A percentile compares a stretch with the other conserved stretches of the same genome.
phyloP scores from a whole-genome alignment of 257 asterid species.

The Linderniella brevidens region DNA sequence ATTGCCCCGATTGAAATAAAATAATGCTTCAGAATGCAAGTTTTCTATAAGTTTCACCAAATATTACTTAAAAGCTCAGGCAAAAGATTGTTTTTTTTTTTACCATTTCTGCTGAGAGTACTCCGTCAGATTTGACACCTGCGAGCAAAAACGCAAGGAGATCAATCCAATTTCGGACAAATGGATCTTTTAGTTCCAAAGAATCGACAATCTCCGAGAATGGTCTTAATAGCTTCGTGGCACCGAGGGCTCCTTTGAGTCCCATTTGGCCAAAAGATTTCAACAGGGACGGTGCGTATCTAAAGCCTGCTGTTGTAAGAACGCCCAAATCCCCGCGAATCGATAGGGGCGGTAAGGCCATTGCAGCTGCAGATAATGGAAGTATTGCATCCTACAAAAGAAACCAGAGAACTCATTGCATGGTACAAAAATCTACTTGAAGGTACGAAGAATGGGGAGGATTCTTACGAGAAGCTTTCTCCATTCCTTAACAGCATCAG shows the following conservation, averaged over 20 bases:
- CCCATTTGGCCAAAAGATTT: constrained; percentile 94
- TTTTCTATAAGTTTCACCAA: too few relatives aligned
- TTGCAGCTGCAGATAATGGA: constrained; percentile 82
- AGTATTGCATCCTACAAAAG: constrained; percentile 60
- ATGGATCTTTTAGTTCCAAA: constrained; percentile 62
- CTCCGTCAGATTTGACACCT: constrained; percentile 83
- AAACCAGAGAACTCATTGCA: background rate
- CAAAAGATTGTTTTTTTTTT: constrained; percentile 12
- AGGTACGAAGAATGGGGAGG: constrained; percentile 6
- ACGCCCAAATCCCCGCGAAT: constrained; percentile 87
- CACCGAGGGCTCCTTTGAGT: constrained; percentile 79
- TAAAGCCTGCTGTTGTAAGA: constrained; percentile 76
- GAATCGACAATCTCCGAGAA: constrained; percentile 73
- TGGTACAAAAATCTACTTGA: constrained; percentile 1
- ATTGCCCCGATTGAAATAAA: too few relatives aligned
- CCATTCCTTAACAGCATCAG: constrained; percentile 80
- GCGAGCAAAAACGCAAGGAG: constrained; percentile 90
- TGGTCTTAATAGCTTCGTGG: constrained; percentile 83
- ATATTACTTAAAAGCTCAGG: too few relatives aligned
- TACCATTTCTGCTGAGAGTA: constrained; percentile 96
- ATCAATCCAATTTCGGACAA: constrained; percentile 83
- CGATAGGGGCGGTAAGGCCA: constrained; percentile 95
- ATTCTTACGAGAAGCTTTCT: constrained; percentile 77
- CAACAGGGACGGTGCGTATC: constrained; percentile 77
- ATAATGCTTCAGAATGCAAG: too few relatives aligned